Evolutionary conservation across 768 basidiomycete species (phyloP), one percentile per base, ranked within the genome.

Genomic region (Boletus bicolor): DNA sequence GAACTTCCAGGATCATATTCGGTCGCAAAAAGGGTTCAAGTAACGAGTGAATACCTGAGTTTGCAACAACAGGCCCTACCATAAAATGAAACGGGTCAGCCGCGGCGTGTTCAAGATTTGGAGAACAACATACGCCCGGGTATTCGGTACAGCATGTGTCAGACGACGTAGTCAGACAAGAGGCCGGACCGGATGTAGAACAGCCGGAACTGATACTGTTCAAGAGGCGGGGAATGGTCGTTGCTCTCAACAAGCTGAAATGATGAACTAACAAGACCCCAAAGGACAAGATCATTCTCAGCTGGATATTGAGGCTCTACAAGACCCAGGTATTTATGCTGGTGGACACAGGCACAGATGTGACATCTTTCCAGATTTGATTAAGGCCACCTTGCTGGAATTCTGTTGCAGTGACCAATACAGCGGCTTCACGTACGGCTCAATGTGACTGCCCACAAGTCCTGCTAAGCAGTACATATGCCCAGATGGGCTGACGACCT

Each of bases 91-190:
- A 7, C 12, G 3, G 45, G 43, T 59, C 10, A 54, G 26, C 17
- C n/a, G 3, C 5, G 17, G 30, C 12, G n/a, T 26, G 6, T 46
- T 24, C 45, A 37, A 38, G 51, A 57, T 15, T 0, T 24, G 17
- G 36, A 47, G 7, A 36, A 32, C 19, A 37, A 75, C 82, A 51
- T 63, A 88, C 85, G 55, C 85, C 81, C 17, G 86, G 86, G 24
- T 75, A 68, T 68, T 88, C 85, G 55, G 83, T 84, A 66, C 88
- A 89, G 66, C 87, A 89, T 11, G 75, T 65, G 53, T 81, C 69
- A 44, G 78, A 44, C 14, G 59, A 75, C 0, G 68, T 52, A 1
- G 80, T 82, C 48, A 78, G 76, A 69, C 87, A 88, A 30, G 86
- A 87, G 21, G 69, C 64, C 4, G 73, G 62, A 2, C 81, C 78